Evolutionary conservation across 1,284 basidiomycete genomes (phyloP), one percentile per base, ranked within the genome.

Genomic region (Ceratobasidium sp.): DNA sequence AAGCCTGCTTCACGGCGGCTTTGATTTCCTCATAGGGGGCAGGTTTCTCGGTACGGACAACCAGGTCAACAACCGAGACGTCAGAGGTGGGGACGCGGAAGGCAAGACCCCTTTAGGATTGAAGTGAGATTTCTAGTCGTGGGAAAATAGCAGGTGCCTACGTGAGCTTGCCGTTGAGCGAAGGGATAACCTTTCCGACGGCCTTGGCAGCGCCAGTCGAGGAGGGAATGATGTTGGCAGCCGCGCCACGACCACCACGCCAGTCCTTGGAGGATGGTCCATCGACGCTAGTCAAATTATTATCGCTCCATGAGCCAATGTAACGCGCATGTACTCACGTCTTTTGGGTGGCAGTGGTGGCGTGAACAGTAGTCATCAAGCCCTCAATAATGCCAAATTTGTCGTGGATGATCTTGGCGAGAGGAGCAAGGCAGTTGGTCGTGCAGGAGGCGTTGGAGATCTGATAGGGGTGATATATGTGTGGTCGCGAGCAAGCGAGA

Each of bases 371-470:
- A 82, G 93, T 97, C 97, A 99, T 99, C 79, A 99, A 86, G 80
- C 93, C 95, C 84, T 98, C 95, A 73, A 92, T 84, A 77, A 98
- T 96, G 76, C 90, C 92, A 79, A 92, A 96, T 76, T 92, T 96
- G 89, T 99, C 97, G 83, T 99, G 78, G 84, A 99, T 86, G 80
- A 98, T 91, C 87, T 99, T 99, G 81, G 96, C 96, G 72, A 99
- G 89, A 73, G 97, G 96, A 40, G 97, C 97, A 73, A 99, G 88
- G 82, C 95, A 97, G 90, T 99, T 99, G 82, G 96, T 99, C 65
- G 96, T 99, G 89, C 96, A 99, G 50, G 96, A 98, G 38, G 96
- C 96, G 83, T 99, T 99, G 75, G 96, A 99, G 81, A 99, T 92
- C 86, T 90, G 75, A 15, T 10, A 43, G 10, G 22, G 17, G 62